These are phyloP conservation scores for Suillus decipiens DNA, from an alignment of 768 basidiomycete species.

Conservation along the genomic window DNA sequence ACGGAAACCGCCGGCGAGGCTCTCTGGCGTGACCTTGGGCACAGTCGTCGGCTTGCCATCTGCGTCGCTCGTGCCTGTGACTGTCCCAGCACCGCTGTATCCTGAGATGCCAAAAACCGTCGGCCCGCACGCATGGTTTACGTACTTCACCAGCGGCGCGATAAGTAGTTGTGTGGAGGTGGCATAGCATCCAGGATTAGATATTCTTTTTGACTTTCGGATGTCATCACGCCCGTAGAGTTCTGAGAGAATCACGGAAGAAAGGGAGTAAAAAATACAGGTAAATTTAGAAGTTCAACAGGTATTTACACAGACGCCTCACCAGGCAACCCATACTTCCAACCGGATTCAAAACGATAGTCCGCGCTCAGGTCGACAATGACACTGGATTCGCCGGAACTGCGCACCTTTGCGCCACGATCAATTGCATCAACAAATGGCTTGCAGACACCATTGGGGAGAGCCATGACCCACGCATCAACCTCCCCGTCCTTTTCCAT, in stretches of 20 bases:
- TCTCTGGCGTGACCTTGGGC: conserved; percentile 81
- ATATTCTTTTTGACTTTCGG: conserved; percentile 77
- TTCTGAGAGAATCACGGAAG: conserved; percentile 50
- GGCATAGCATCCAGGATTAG: conserved; percentile 98
- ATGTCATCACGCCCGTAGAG: conserved; percentile 77
- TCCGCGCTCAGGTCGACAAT: conserved; percentile 94
- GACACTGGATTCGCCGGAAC: conserved; percentile 59
- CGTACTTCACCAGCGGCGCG: conserved; percentile 80
- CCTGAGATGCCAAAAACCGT: conserved; percentile 94
- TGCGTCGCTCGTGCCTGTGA: conserved; percentile 60
- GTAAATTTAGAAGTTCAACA: conserved; percentile 39
- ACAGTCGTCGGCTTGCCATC: conserved; percentile 73
- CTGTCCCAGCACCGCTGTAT: conserved; percentile 93
- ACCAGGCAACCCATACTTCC: conserved; percentile 99
- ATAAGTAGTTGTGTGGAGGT: conserved; percentile 91
- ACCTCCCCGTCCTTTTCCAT: conserved; percentile 92
- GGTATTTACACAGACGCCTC: conserved; percentile 54
- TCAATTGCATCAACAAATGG: conserved; percentile 97
- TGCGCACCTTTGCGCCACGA: conserved; percentile 61
- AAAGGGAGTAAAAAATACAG: conserved; percentile 32
- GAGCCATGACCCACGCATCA: conserved; percentile 98
- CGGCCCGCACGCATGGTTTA: conserved; percentile 61
- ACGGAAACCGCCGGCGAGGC: conserved; percentile 71
- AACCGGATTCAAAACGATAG: conserved; percentile 90
- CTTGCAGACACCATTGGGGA: conserved; percentile 97